Base-by-base conservation (phyloP, 139 green algal genomes). In the Desmodesmus armatus region DNA sequence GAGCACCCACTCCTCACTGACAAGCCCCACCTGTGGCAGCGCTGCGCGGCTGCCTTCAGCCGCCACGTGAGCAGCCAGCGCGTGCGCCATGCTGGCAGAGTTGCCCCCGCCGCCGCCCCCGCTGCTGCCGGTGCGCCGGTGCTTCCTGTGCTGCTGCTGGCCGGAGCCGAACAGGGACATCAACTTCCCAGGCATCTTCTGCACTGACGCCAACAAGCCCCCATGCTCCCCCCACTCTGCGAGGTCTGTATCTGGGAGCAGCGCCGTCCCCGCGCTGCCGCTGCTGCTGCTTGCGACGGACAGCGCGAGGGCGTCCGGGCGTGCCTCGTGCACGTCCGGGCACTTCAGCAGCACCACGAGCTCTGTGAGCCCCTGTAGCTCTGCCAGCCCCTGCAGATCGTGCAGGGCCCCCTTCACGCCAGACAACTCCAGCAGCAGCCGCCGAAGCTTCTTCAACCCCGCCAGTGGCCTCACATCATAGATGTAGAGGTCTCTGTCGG, bases 341-440 rank as follows among this genome's bases (percentile, higher is more conserved):
- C 76, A 82, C 76, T 82, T 82, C 35, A 82, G 72, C 17, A 82
- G 62, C 55, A 82, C 76, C 62, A 82, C 76, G 6, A 82, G 55
- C 11, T 82, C 76, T 27, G 71, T 53, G 55, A 82, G 71, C 21
- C n/a, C 27, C 25, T 58, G 35, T 55, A 82, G 76, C 55, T 71
- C 37, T 9, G 55, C 76, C 6, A 82, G 55, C 23, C 76, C 76
- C 23, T 55, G 62, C 51, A 82, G 55, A 25, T 82, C 76, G 29
- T 82, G 76, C 76, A 72, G 76, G 37, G 37, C 21, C 25, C 55
- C 41, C 76, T 82, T 82, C 37, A 27, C 25, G 1, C 76, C 76
- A n/a, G 71, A 55, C 37, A 82, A 37, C 76, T 82, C 76, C 53
- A 82, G 55, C 55, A 82, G 76, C 53, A 82, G 76, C 25, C 51